Percentiles rank a stretch among this genome's conserved stretches.
Evolutionary conservation across 495 filamentous ascomycete genomes (phyloP).

Genomic region (Penicillium bialowiezense): DNA sequence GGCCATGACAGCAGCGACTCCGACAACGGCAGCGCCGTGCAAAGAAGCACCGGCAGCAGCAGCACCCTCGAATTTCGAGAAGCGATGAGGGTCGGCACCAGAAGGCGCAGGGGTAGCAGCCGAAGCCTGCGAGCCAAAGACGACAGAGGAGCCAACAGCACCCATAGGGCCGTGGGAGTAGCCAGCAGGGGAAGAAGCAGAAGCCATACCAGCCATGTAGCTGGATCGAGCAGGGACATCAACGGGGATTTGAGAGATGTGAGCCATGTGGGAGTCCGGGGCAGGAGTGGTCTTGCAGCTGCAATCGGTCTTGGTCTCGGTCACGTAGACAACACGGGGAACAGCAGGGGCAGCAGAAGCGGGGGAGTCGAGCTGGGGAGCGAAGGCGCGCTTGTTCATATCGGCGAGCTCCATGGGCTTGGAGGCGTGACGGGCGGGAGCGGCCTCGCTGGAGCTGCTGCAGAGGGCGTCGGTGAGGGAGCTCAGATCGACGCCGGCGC

Average conservation of each 20-base stretch:
- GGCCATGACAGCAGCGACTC: conserved; percentile 26
- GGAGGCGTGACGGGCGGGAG: conserved; percentile 20
- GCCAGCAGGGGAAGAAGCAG: conserved; percentile 4
- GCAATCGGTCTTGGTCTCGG: conserved; percentile 23
- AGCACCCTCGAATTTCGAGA: conserved; percentile 21
- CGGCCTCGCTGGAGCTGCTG: neutral
- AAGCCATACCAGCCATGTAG: conserved; percentile 10
- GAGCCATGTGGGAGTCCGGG: neutral
- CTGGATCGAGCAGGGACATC: conserved; percentile 17
- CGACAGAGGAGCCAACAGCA: conserved; percentile 15
- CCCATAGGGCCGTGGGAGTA: conserved; percentile 13
- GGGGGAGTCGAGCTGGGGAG: neutral
- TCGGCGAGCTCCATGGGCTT: conserved; percentile 21
- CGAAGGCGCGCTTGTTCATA: conserved; percentile 19
- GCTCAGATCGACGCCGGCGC: conserved; percentile 17
- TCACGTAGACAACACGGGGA: conserved; percentile 21
- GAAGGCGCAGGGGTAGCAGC: conserved; percentile 18
- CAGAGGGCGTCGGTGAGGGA: conserved; percentile 10
- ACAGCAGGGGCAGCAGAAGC: neutral
- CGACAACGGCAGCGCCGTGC: conserved; percentile 14
- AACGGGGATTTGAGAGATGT: conserved; percentile 27
- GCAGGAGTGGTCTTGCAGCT: conserved; percentile 17
- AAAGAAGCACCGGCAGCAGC: conserved; percentile 11
- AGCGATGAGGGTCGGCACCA: conserved; percentile 19
- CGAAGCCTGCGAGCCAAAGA: conserved; percentile 12